Evolutionary conservation across 179 eudicot species (phyloP).

Genomic region (Vitellaria paradoxa): DNA sequence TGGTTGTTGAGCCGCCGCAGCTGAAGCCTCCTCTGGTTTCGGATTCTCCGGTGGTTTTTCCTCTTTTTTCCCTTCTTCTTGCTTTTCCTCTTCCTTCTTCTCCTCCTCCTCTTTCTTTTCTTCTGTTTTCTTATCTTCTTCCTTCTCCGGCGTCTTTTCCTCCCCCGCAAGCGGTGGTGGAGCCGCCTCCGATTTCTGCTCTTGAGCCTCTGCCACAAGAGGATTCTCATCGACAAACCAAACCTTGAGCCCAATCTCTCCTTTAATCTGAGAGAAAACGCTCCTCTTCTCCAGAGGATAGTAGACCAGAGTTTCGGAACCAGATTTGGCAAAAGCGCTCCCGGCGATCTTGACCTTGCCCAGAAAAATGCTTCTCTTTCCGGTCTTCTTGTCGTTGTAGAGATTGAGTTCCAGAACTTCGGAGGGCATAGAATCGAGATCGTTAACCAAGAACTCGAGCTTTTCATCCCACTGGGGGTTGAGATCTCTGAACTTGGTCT

Average conservation of each 20-base stretch:
- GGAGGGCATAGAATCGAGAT: constrained; percentile 33
- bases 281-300: constrained; percentile 84
- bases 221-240: constrained; percentile 51
- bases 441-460: constrained; percentile 59
- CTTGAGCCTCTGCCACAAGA: constrained; percentile 18
- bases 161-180: constrained; percentile 24
- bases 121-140: constrained; percentile 16
- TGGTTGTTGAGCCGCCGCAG: constrained; percentile 6
- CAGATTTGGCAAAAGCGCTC: constrained; percentile 35
- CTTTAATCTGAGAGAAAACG: constrained; percentile 83
- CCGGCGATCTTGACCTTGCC: constrained; percentile 76
- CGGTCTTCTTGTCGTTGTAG: constrained; percentile 71
- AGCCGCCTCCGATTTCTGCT: constrained; percentile 20
- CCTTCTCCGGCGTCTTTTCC: constrained; percentile 31
- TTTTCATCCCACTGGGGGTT: constrained; percentile 86
- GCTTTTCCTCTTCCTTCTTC: constrained; percentile 22
- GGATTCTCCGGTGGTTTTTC: constrained; percentile 18
- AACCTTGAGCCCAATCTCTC: constrained; percentile 76
- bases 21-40: constrained; percentile 20
- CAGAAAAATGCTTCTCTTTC: constrained; percentile 59
- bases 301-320: constrained; percentile 48
- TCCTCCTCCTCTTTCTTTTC: constrained; percentile 18
- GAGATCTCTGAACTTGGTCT: constrained; percentile 54
- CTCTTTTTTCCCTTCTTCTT: constrained; percentile 29
- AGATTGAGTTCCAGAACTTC: constrained; percentile 61